These are phyloP conservation scores for Populus hybrid DNA, from an alignment of 441 rosid genomes.

Conservation along the genomic window DNA sequence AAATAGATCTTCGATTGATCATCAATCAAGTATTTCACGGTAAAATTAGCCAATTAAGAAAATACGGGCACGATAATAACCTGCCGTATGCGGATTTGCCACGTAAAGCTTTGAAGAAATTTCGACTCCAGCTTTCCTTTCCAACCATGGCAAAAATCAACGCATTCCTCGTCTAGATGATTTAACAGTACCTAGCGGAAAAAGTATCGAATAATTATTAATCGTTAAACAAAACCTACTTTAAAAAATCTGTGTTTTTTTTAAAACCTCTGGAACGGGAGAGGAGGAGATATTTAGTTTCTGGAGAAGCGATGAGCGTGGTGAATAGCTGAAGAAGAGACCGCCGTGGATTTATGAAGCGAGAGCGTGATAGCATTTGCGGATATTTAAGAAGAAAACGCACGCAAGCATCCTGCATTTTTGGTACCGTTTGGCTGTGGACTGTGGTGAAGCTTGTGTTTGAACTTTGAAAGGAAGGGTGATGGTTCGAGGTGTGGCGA, in stretches of 20 bases:
- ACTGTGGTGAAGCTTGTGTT: background rate
- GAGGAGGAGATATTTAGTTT: slow-evolving; percentile 23
- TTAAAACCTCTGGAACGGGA: slow-evolving; percentile 24
- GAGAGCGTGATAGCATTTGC: slow-evolving; percentile 21
- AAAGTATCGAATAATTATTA: background rate
- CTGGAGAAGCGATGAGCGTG: slow-evolving; percentile 18
- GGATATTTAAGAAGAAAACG: background rate
- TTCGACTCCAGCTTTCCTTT: slow-evolving; percentile 50
- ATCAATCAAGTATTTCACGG: background rate
- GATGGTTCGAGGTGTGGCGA: background rate
- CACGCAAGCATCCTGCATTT: background rate
- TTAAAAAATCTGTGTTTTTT: background rate
- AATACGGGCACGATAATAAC: slow-evolving; percentile 23
- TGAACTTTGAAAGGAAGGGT: background rate
- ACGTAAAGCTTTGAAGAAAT: slow-evolving; percentile 56
- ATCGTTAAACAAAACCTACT: background rate
- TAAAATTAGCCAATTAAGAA: background rate
- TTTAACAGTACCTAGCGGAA: slow-evolving; percentile 20
- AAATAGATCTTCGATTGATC: background rate
- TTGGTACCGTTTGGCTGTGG: background rate
- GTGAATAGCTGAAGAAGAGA: slow-evolving; percentile 12
- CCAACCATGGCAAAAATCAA: slow-evolving; percentile 75
- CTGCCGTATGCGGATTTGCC: slow-evolving; percentile 68
- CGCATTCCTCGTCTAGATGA: slow-evolving; percentile 37
- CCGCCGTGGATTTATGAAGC: slow-evolving; percentile 18